These are phyloP conservation scores for Fusarium hostae DNA, from an alignment of 2,329 filamentous ascomycete species.

Conservation along the genomic window DNA sequence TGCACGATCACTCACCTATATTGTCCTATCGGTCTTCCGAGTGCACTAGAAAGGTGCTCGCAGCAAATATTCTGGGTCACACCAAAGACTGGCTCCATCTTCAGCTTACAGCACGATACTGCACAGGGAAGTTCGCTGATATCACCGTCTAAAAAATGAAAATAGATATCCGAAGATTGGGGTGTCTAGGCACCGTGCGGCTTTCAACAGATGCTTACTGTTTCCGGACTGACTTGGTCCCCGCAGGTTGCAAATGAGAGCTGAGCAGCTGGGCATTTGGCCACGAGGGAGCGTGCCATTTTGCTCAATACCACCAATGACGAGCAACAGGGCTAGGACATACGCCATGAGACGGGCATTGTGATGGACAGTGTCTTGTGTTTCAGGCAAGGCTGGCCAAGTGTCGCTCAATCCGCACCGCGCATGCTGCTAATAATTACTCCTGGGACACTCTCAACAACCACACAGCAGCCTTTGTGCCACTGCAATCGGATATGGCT, in stretches of 20 bases:
- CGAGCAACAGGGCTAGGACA: constrained; percentile 12
- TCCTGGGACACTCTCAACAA: not conserved
- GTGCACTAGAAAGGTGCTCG: not conserved
- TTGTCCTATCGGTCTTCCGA: not conserved
- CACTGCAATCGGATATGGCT: not conserved
- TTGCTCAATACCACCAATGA: constrained; percentile 16
- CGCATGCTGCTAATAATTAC: not conserved
- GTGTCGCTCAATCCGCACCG: not conserved
- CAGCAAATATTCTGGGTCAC: not conserved
- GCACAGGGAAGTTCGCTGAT: not conserved
- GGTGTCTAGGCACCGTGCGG: constrained; percentile 18
- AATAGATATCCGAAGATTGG: not conserved
- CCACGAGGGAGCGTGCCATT: constrained; percentile 25
- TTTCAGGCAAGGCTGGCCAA: constrained; percentile 38
- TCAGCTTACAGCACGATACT: not conserved
- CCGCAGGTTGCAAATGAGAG: not conserved
- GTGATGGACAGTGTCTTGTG: constrained; percentile 36
- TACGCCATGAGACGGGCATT: constrained; percentile 21
- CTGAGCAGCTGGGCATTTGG: constrained; percentile 6
- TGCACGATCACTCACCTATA: not conserved
- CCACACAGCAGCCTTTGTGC: not conserved
- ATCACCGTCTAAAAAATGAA: not conserved
- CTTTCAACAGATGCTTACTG: not conserved
- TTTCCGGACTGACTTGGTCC: not conserved
- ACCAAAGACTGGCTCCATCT: not conserved